Conservation (phyloP, 1,139 yeast species). For the Meyerozyma carpophila region DNA sequence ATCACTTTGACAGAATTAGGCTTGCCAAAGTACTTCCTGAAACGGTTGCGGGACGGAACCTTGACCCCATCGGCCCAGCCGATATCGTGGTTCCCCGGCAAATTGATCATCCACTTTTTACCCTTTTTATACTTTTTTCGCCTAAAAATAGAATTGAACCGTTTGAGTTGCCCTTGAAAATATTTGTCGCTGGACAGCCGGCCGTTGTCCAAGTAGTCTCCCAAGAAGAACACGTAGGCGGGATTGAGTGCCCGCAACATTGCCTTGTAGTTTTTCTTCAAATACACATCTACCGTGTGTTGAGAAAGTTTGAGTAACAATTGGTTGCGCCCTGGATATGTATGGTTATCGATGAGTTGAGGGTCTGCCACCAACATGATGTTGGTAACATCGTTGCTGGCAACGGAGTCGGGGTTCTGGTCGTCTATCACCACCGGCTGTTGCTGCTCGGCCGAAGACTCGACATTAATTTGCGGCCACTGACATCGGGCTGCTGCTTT, state of each 20-base stretch:
- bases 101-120: constrained; percentile 24
- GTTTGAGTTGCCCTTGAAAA: constrained; percentile 27
- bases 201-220: constrained; percentile 53
- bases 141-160: constrained; percentile 38
- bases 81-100: constrained; percentile 56
- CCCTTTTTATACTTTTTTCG: constrained; percentile 16
- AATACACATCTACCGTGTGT: constrained; percentile 46
- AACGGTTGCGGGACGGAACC: constrained; percentile 30
- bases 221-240: constrained; percentile 43
- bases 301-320: constrained; percentile 34
- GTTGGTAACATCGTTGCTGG: constrained; percentile 10
- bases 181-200: constrained; percentile 37
- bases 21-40: constrained; percentile 33
- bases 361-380: constrained; percentile 43
- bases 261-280: constrained; percentile 41
- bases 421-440: constrained; percentile 1
- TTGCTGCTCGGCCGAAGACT: not conserved
- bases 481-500: constrained; percentile 23
- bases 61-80: constrained; percentile 50
- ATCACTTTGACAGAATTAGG: constrained; percentile 26
- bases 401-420: constrained; percentile 1
- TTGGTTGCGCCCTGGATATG: constrained; percentile 43
- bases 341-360: constrained; percentile 42
- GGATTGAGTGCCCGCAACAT: constrained; percentile 35
- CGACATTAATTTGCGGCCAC: constrained; percentile 21